Evolutionary conservation across 1,284 basidiomycete genomes (phyloP), one percentile per base, ranked within the genome.

Genomic region (Schizophyllum amplum): DNA sequence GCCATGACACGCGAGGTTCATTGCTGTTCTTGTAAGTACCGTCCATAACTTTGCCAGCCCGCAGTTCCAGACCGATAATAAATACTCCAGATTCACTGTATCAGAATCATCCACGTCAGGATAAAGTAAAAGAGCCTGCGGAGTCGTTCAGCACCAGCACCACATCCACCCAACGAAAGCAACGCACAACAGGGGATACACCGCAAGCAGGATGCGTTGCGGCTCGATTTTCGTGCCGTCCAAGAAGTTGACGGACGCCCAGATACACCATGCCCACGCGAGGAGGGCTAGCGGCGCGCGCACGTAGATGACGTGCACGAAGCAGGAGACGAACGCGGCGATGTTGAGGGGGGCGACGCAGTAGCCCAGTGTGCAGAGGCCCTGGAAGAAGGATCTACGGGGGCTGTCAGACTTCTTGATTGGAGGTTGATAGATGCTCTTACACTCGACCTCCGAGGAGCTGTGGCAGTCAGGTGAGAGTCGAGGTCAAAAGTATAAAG

Each of bases 371-470:
- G 89, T 94, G 65, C 94, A 97, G 27, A 98, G 76, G 50, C 90
- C 92, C 70, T 98, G 94, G 75, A 98, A 96, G 77, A 98, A 95
- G 0, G 94, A 95, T 7, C 92, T 94, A 68, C n/a, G 51, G 33
- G 54, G 50, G 53, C 22, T 57, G 55, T 58, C 55, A 54, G 47
- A 25, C 53, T 50, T 60, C 51, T 61, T 26, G 6, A 50, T 25
- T 6, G 21, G n/a, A 9, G 20, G 5, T 33, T 53, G 26, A 50
- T 50, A 17, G 42, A 33, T 47, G 33, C 15, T 75, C 87, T 60
- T 72, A 94, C 89, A 98, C 92, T 79, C 92, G 82, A 51, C 94
- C 94, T 53, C 94, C 94, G n/a, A 98, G 80, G 52, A 98, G 80
- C 84, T 90, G 60, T 47, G n/a, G 27, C 26, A 53, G 7, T 26